These are phyloP conservation scores for Ogataea wickerhamii DNA, from an alignment of 805 yeast species.

Conservation along the genomic window DNA sequence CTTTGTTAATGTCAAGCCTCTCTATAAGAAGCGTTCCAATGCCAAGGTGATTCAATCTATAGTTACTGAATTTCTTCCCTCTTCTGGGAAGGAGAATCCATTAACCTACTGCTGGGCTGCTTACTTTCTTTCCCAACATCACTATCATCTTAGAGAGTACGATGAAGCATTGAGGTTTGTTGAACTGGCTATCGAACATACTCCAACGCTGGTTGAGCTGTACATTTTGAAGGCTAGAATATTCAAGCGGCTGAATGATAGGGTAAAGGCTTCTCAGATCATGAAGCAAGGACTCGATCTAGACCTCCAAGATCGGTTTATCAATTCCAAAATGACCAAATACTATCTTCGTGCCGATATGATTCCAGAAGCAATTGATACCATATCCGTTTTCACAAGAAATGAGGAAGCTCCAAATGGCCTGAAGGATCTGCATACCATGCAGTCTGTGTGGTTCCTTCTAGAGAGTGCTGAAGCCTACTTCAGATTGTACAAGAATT, in stretches of 20 bases:
- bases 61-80: slow-evolving; percentile 45
- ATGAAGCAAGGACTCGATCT: slow-evolving; percentile 69
- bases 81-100: slow-evolving; percentile 34
- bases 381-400: slow-evolving; percentile 78
- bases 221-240: slow-evolving; percentile 78
- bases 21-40: slow-evolving; percentile 50
- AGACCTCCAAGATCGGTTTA: slow-evolving; percentile 87
- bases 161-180: slow-evolving; percentile 52
- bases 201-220: slow-evolving; percentile 84
- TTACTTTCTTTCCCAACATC: slow-evolving; percentile 78
- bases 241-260: slow-evolving; percentile 64
- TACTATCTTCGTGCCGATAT: slow-evolving; percentile 75
- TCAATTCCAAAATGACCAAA: slow-evolving; percentile 84
- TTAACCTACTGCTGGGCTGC: slow-evolving; percentile 61
- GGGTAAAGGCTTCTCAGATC: slow-evolving; percentile 55
- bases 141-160: slow-evolving; percentile 52
- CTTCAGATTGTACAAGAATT: slow-evolving; percentile 48
- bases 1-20: slow-evolving; percentile 79
- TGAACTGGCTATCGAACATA: slow-evolving; percentile 60
- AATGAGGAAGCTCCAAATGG: slow-evolving; percentile 83
- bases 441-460: slow-evolving; percentile 92
- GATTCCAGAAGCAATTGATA: slow-evolving; percentile 68
- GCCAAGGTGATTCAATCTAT: slow-evolving; percentile 46
- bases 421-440: slow-evolving; percentile 74
- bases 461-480: slow-evolving; percentile 83